These are phyloP conservation scores for Barnettozyma populi DNA, from an alignment of 805 yeast genomes.

Conservation along the genomic window DNA sequence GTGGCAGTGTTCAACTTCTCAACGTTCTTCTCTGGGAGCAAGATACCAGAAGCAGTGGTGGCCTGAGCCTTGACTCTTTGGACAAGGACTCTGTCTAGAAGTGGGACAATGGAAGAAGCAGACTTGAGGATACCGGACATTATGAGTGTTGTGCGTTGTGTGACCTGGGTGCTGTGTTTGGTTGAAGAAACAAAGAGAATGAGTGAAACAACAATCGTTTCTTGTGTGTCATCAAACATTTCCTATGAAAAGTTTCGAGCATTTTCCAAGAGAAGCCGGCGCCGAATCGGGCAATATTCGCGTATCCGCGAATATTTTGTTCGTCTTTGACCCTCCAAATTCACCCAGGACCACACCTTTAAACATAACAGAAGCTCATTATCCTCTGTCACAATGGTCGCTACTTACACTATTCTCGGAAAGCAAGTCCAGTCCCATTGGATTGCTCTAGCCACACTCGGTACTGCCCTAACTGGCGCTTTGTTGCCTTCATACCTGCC, in stretches of 20 bases:
- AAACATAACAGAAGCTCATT: neutral
- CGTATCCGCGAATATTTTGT: neutral
- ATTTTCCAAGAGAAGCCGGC: neutral
- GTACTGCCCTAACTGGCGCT: constrained; percentile 29
- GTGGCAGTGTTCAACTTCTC: constrained; percentile 90
- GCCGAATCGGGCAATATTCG: constrained; percentile 1
- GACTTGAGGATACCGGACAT: constrained; percentile 64
- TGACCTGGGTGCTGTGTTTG: neutral
- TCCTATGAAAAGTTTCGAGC: neutral
- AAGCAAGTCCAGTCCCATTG: constrained; percentile 26
- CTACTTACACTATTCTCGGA: constrained; percentile 25
- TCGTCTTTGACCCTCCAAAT: neutral
- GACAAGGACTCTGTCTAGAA: constrained; percentile 92
- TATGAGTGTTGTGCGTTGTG: constrained; percentile 2
- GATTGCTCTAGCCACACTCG: constrained; percentile 30
- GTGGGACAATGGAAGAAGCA: constrained; percentile 84
- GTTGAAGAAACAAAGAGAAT: neutral
- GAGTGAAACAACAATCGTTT: too few species aligned
- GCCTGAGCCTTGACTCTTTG: constrained; percentile 90
- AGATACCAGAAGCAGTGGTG: constrained; percentile 88
- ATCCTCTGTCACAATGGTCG: constrained; percentile 18
- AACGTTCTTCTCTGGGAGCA: constrained; percentile 93
- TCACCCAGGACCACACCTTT: neutral
- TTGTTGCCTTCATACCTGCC: constrained; percentile 20
- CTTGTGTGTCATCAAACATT: neutral